Evolutionary conservation across 1,284 basidiomycete genomes (phyloP), one percentile per base, ranked within the genome.

Genomic region (Pyrrhoderma noxium): DNA sequence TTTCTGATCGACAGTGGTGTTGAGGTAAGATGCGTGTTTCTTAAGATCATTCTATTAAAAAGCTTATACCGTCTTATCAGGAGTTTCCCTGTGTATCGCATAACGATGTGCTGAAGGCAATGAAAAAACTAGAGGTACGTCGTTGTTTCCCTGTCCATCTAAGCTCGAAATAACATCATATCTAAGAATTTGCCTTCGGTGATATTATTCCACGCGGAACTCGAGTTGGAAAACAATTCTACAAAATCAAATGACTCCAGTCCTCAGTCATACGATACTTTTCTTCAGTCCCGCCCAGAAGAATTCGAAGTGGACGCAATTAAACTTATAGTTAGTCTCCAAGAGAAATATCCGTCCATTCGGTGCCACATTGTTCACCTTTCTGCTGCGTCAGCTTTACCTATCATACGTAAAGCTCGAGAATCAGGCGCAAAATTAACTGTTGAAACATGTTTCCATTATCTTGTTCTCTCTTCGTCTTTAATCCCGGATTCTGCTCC

Each of bases 361-460:
- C 82, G 85, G 22, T 89, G 88, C 59, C 93, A 97, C 69, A 91
- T 97, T 56, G 93, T 96, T 31, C 93, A 96, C 67, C 80, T 97
- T 43, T 92, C 89, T 38, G 86, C 93, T 2, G 75, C 91, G 1
- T 74, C 76, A 21, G 90, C 91, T 1, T 76, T 97, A 13, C 88
- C 85, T 1, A 60, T 80, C 36, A 81, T 96, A 54, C 76, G 79
- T 41, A 72, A 76, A 40, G 91, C 91, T 2, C 82, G 76, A 58
- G 64, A 70, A 8, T 68, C 75, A 2, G 81, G 82, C 0, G 65
- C 82, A 23, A 82, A 82, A 37, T 70, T 94, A 48, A 91, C 91
- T 0, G 88, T 92, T 51, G 93, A 96, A 70, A 96, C 93, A 0
- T 95, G 92, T 68, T 94, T 93, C 70, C 93, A 96, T 68, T 96